Conservation (phyloP, 179 eudicot species). For the Pouteria campechiana region DNA sequence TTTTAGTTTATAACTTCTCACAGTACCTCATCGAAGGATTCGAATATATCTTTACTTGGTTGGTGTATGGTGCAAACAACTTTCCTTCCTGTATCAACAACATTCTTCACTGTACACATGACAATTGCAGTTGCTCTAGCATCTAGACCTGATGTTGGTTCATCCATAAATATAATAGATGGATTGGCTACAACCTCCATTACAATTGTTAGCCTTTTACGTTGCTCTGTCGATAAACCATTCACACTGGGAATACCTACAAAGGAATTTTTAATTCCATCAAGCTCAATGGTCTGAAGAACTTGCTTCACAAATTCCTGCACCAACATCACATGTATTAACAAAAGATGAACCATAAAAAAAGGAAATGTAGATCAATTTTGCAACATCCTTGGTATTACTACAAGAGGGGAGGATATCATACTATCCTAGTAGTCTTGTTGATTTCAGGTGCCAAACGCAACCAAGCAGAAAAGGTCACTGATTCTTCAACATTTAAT, state of each 20-base stretch:
- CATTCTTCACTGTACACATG: conserved; percentile 27
- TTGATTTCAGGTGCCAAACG: conserved; percentile 21
- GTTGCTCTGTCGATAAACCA: conserved; percentile 36
- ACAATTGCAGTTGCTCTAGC: conserved; percentile 42
- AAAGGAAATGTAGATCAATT: no score
- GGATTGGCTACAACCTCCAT: conserved; percentile 40
- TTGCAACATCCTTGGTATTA: no score
- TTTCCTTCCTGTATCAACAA: conserved; percentile 27
- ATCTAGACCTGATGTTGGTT: conserved; percentile 36
- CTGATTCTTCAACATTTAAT: conserved; percentile 29
- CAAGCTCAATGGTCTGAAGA: conserved; percentile 28
- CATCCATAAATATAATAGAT: conserved; percentile 40
- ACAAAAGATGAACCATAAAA: neutral
- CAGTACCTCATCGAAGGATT: conserved; percentile 34
- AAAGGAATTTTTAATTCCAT: conserved; percentile 17
- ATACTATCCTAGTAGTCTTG: conserved; percentile 18
- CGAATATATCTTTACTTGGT: conserved; percentile 40
- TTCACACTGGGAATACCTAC: conserved; percentile 26
- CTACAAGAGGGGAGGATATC: neutral
- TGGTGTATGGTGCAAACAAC: conserved; percentile 39
- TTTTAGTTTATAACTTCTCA: no score
- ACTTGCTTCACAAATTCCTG: conserved; percentile 30
- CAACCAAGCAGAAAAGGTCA: conserved; percentile 34
- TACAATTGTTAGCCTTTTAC: conserved; percentile 35
- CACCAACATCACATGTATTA: neutral